Conservation (phyloP, 1,284 basidiomycete species). For the Vanrija sp. region DNA sequence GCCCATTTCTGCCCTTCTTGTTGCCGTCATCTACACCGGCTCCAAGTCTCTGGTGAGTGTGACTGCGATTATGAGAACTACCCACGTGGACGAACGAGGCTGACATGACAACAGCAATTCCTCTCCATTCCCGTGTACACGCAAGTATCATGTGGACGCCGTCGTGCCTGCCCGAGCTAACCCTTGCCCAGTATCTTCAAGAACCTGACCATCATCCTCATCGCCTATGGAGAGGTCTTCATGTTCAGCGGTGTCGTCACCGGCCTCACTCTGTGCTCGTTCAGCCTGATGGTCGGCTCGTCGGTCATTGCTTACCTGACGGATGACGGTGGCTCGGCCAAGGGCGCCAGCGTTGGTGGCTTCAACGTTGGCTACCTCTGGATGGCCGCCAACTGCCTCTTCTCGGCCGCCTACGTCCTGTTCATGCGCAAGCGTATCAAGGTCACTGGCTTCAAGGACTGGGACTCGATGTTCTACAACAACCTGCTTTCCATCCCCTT, state of each 20-base stretch:
- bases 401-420: constrained; percentile 88
- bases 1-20: constrained; percentile 87
- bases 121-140: constrained; percentile 90
- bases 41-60: constrained; percentile 81
- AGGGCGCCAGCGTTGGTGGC: constrained; percentile 39
- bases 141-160: constrained; percentile 17
- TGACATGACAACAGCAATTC: constrained; percentile 63
- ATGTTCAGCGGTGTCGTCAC: constrained; percentile 95
- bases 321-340: constrained; percentile 34
- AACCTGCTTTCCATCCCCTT: constrained; percentile 94
- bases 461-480: constrained; percentile 99
- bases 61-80: neutral
- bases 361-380: constrained; percentile 86
- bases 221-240: constrained; percentile 94
- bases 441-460: constrained; percentile 94
- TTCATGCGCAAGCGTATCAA: constrained; percentile 98
- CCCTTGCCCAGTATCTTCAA: constrained; percentile 71
- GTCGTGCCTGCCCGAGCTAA: neutral
- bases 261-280: constrained; percentile 79
- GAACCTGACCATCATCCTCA: constrained; percentile 97
- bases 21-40: constrained; percentile 95
- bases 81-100: neutral
- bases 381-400: constrained; percentile 91
- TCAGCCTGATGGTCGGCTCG: constrained; percentile 92
- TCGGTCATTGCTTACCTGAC: constrained; percentile 73